Percentiles rank a stretch among this genome's conserved stretches.
phyloP scores from a whole-genome alignment of 768 basidiomycete genomes.

The Trametes meyenii region DNA sequence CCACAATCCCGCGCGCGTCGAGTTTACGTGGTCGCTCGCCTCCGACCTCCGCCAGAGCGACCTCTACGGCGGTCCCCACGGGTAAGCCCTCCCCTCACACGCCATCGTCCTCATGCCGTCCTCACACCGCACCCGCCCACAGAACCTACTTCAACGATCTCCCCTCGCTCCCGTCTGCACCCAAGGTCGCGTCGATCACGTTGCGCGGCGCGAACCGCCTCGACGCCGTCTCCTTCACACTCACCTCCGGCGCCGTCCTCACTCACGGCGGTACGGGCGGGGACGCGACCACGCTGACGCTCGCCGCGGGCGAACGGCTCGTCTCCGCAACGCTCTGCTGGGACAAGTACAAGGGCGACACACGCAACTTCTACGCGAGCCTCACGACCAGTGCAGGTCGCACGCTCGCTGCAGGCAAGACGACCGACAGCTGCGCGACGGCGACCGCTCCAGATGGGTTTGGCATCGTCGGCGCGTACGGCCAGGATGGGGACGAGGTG shows the following conservation, averaged over 20 bases:
- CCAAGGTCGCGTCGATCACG: not conserved
- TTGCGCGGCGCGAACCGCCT: conserved; percentile 10
- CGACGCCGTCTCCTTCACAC: conserved; percentile 7
- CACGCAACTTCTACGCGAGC: conserved; percentile 10
- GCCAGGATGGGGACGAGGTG: conserved; percentile 15
- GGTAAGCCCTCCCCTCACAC: not conserved
- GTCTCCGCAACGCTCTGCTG: conserved; percentile 4
- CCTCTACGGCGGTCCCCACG: conserved; percentile 12
- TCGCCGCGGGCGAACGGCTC: not conserved
- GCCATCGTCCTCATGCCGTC: no score
- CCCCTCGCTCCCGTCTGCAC: conserved; percentile 4
- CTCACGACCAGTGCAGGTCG: not conserved
- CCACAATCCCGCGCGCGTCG: conserved; percentile 11
- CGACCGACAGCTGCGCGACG: conserved; percentile 2
- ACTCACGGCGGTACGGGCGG: conserved; percentile 12
- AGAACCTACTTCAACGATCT: conserved; percentile 8
- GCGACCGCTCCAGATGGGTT: conserved; percentile 4
- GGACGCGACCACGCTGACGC: not conserved
- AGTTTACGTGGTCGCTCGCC: conserved; percentile 1
- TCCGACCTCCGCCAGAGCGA: conserved; percentile 9
- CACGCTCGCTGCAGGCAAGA: conserved; percentile 3
- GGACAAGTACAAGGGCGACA: conserved; percentile 6
- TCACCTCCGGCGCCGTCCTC: not conserved
- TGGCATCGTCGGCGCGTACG: conserved; percentile 2
- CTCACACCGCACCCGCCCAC: not conserved